phyloP scores from a whole-genome alignment of 108 stramenopile genomes.

The Fragilaria crotonensis region DNA sequence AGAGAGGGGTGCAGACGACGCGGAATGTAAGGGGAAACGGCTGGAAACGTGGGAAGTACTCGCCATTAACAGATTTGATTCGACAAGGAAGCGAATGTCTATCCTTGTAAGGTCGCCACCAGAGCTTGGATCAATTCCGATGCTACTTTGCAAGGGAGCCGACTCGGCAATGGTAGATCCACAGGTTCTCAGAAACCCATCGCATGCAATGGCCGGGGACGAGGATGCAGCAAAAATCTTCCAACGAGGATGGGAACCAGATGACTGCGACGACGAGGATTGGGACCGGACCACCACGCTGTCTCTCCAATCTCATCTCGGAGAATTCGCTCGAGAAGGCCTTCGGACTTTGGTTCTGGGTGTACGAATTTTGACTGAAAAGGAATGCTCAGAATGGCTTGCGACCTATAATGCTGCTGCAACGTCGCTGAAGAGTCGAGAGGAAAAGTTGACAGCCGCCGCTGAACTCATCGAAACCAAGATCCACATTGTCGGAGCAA shows the following conservation, averaged over 20 bases:
- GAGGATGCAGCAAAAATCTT: constrained; percentile 2
- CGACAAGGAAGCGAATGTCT: constrained; percentile 93
- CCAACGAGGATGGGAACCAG: not conserved
- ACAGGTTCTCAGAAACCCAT: constrained; percentile 37
- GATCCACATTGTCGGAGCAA: constrained; percentile 88
- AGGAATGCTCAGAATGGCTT: constrained; percentile 78
- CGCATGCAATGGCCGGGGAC: constrained; percentile 2
- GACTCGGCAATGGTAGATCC: constrained; percentile 84
- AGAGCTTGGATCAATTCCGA: constrained; percentile 60
- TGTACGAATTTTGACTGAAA: constrained; percentile 66
- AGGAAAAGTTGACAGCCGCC: constrained; percentile 58
- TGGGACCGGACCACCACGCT: constrained; percentile 53
- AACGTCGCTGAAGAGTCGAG: constrained; percentile 68
- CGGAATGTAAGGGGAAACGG: not conserved
- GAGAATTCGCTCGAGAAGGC: constrained; percentile 90
- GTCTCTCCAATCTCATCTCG: constrained; percentile 70
- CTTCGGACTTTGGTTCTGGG: constrained; percentile 93
- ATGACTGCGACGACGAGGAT: constrained; percentile 18
- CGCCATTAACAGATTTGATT: constrained; percentile 92
- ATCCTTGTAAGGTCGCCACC: constrained; percentile 79
- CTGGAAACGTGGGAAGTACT: constrained; percentile 77
- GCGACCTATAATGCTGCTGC: constrained; percentile 60
- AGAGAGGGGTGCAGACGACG: not conserved
- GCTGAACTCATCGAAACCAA: constrained; percentile 79
- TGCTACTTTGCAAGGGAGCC: constrained; percentile 89